These are phyloP conservation scores for Gloeopeniophorella convolvens DNA, from an alignment of 768 basidiomycete genomes.

Conservation along the genomic window DNA sequence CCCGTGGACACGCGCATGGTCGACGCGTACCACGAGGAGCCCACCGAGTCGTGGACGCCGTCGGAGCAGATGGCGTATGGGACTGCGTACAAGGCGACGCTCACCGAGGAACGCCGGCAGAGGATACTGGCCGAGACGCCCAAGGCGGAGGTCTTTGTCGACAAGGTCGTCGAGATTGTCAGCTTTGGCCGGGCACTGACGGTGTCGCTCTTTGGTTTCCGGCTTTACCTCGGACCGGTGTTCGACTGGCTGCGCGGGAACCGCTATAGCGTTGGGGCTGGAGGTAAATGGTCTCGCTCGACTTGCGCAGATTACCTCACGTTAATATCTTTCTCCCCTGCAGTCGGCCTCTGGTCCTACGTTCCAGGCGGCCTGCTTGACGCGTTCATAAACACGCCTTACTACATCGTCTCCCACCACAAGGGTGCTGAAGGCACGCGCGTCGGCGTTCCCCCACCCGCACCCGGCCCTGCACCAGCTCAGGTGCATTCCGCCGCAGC, in stretches of 20 bases:
- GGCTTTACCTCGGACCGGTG: constrained; percentile 41
- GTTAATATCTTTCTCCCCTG: constrained; percentile 17
- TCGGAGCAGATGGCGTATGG: constrained; percentile 72
- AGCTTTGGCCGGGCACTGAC: constrained; percentile 45
- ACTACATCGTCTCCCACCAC: constrained; percentile 53
- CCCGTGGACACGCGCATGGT: constrained; percentile 13
- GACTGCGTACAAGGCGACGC: constrained; percentile 51
- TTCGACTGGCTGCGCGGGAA: constrained; percentile 59
- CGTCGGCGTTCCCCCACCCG: constrained; percentile 48
- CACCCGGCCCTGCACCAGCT: too few relatives aligned
- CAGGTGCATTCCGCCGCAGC: too few relatives aligned
- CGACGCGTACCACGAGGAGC: constrained; percentile 31
- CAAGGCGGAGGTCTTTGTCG: constrained; percentile 51
- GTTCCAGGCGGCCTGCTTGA: constrained; percentile 64
- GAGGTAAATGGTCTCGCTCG: constrained; percentile 44
- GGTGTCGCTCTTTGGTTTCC: constrained; percentile 37
- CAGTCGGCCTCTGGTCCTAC: constrained; percentile 63
- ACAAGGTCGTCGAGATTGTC: constrained; percentile 52
- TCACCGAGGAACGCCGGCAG: constrained; percentile 35
- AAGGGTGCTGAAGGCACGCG: too few relatives aligned
- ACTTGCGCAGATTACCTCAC: background rate
- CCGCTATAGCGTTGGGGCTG: constrained; percentile 68
- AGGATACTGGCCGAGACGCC: constrained; percentile 47
- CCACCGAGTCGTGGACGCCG: constrained; percentile 66
- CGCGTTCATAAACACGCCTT: constrained; percentile 56